These are phyloP conservation scores for Macrolepiota dolichaula DNA, from an alignment of 768 basidiomycete genomes.

Conservation along the genomic window DNA sequence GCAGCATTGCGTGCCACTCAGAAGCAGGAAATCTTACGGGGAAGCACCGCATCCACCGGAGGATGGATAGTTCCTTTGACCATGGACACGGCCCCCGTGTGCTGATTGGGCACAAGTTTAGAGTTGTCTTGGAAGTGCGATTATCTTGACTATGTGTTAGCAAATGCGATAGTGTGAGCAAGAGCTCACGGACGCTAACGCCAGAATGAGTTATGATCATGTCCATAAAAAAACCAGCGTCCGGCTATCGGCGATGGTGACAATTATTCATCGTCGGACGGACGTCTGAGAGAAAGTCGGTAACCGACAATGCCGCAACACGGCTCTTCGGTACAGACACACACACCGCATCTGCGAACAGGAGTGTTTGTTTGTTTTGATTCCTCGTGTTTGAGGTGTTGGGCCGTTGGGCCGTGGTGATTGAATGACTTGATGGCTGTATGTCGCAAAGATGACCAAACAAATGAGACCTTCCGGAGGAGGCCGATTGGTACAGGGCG, in stretches of 20 bases:
- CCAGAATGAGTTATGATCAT: not conserved
- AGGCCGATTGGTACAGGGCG: not conserved
- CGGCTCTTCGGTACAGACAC: not conserved
- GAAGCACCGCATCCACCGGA: conserved; percentile 5
- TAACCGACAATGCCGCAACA: not conserved
- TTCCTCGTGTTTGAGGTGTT: not conserved
- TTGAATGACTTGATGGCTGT: not conserved
- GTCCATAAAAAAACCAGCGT: not conserved
- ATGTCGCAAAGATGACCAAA: not conserved
- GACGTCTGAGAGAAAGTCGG: too few species aligned
- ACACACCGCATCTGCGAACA: not conserved
- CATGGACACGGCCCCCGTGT: not conserved
- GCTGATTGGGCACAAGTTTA: not conserved
- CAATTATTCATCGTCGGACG: too few species aligned
- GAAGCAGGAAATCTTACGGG: not conserved
- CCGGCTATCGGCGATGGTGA: not conserved
- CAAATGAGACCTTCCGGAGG: not conserved
- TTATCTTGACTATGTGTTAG: not conserved
- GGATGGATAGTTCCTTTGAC: not conserved
- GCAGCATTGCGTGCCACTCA: not conserved
- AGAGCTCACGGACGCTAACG: not conserved
- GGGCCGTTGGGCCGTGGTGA: not conserved
- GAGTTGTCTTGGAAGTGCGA: not conserved
- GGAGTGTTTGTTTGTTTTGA: not conserved
- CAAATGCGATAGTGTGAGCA: not conserved